Base-by-base conservation (phyloP, 176 grass and related monocot species). In the Phoenix dactylifera region DNA sequence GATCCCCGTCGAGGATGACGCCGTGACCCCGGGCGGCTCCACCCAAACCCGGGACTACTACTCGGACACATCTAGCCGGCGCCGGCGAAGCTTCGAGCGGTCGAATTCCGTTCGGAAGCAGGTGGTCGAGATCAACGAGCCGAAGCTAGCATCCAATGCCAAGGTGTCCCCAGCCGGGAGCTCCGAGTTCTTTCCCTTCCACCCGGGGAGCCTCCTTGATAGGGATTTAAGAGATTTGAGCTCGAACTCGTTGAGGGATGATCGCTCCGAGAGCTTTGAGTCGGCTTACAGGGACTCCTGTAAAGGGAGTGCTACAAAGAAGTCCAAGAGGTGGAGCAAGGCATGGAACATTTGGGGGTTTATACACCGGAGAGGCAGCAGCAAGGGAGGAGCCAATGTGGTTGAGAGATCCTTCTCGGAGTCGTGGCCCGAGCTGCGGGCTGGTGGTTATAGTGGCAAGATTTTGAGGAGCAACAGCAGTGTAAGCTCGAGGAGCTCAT, bases 1-100 rank as follows among this genome's bases (percentile, higher is more conserved):
- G 59, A 98, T 98, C 52, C 94, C 94, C 19, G 94, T 98, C 22
- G 94, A 98, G 56, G 94, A 98, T 51, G 94, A 93, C 53, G 79
- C 58, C 0, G 61, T 72, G 3, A 65, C 69, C 16, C 94, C 94
- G 6, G 94, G 94, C 10, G 79, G 88, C 0, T 76, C 89, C 0
- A 24, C 56, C 23, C 88, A 98, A 66, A 88, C 94, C 2, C 69
- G 71, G 16, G 94, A 98, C 58, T 98, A 98, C 60, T 98, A 98
- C 75, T 7, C 84, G 0, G 80, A 96, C 62, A 87, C 82, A 4
- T 86, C 83, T 54, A 84, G 81, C 63, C 58, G 86, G 6, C 22
- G 78, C 26, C 79, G 94, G 51, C 73, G 72, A 50, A 98, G 94
- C 69, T 73, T 98, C 4, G 94, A 98, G 29, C 82, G 76, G 15